Evolutionary conservation across 805 yeast species (phyloP).

Genomic region (Metschnikowia cubensis): DNA sequence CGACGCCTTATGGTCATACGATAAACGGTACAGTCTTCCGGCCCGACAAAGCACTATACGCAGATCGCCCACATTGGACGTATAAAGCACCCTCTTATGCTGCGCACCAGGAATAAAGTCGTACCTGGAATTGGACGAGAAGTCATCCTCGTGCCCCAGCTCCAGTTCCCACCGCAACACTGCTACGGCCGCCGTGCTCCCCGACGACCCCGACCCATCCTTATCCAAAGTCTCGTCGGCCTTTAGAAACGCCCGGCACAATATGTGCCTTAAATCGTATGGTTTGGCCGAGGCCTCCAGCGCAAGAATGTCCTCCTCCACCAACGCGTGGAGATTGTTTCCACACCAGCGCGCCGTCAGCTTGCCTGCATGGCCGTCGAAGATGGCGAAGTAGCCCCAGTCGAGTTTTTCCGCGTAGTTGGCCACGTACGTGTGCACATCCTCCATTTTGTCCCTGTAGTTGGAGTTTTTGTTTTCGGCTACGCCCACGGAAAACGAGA

Average conservation of each 20-base stretch:
- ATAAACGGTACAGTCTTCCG: slow-evolving; percentile 72
- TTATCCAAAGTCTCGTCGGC: slow-evolving; percentile 69
- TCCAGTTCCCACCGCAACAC: slow-evolving; percentile 74
- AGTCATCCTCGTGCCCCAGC: background rate
- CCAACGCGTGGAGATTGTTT: slow-evolving; percentile 66
- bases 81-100: slow-evolving; percentile 75
- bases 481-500: slow-evolving; percentile 82
- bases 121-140: slow-evolving; percentile 21
- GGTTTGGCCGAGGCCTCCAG: slow-evolving; percentile 21
- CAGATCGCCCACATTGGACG: slow-evolving; percentile 95
- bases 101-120: slow-evolving; percentile 46
- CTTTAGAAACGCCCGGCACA: slow-evolving; percentile 65
- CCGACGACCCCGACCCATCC: slow-evolving; percentile 68
- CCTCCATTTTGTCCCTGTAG: slow-evolving; percentile 90
- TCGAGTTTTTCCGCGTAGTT: slow-evolving; percentile 88
- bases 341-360: slow-evolving; percentile 96
- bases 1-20: slow-evolving; percentile 92
- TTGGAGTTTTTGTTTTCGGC: slow-evolving; percentile 83
- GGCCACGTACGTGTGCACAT: slow-evolving; percentile 88
- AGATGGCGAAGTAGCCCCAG: slow-evolving; percentile 93
- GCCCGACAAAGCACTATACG: slow-evolving; percentile 72
- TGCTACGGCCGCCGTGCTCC: slow-evolving; percentile 95
- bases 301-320: slow-evolving; percentile 51
- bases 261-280: slow-evolving; percentile 57
- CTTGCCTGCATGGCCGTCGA: slow-evolving; percentile 97